Evolutionary conservation across 164 flowering plant species (phyloP), one percentile per base, ranked within the genome.

Genomic region (Liriodendron chinense): DNA sequence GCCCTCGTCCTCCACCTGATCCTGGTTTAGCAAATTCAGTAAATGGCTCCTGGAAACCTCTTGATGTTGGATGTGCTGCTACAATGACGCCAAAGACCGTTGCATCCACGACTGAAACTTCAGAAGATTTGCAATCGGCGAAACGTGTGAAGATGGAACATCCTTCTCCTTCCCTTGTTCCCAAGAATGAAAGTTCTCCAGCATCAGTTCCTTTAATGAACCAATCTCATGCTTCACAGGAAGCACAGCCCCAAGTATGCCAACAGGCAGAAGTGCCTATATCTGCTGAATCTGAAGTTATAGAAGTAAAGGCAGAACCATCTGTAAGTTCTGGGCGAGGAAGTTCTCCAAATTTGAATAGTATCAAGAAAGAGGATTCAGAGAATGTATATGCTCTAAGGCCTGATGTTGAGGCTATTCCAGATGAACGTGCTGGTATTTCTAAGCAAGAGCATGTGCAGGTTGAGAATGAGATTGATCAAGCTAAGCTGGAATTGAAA

Each of bases 91-190:
- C 82, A 48, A 88, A 83, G 75, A 64, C 80, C 47, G 71, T 67
- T 73, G 74, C 80, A 76, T 78, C 82, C 13, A 69, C 78, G 26
- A 76, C 72, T 81, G 91, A 85, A 81, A 80, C 76, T 76, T 82
- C 91, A 34, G 92, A 84, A 65, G 90, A 88, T 67, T 50, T 82
- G 69, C 88, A 87, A 34, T 89, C 91, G 18, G 77, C 91, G 21
- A 96, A 96, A 77, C 94, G 98, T 9, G 59, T 93, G 78, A 96
- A 94, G 85, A 66, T 85, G 47, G 98, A 92, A 80, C 92, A 85
- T 66, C 76, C 86, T 47, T 82, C 90, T 25, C 87, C 88, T 4
- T 73, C 88, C 72, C 53, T 80, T 76, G 53, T 69, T 28, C 71
- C 77, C 47, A 86, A 82, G 71, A 74, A 64, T 84, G 92, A 87